These are phyloP conservation scores for Cladosporium sp. DNA, from an alignment of 2,329 filamentous ascomycete species.

Conservation along the genomic window DNA sequence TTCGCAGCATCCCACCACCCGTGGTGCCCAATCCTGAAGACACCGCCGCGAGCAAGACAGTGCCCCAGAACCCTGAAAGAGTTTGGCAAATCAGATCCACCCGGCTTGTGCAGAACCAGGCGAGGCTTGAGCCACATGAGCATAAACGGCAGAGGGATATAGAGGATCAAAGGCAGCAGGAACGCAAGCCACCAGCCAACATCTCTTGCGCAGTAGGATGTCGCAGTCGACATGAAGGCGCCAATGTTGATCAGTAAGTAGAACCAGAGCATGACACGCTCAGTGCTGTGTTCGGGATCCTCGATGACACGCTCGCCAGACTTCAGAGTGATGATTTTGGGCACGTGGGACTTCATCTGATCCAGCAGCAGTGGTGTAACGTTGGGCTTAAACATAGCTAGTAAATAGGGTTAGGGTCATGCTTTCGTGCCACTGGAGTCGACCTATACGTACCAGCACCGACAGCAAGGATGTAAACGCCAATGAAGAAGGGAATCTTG, in stretches of 20 bases:
- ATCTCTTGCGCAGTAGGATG: slow-evolving; percentile 59
- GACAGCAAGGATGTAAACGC: slow-evolving; percentile 46
- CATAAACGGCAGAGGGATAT: slow-evolving; percentile 40
- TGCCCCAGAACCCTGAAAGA: slow-evolving; percentile 8
- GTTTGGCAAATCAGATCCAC: slow-evolving; percentile 8
- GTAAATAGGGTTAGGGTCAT: slow-evolving; percentile 43
- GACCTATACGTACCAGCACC: slow-evolving; percentile 73
- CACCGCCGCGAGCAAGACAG: slow-evolving; percentile 14
- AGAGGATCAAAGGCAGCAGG: slow-evolving; percentile 54
- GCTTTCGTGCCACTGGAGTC: slow-evolving; percentile 50
- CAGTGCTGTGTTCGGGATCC: slow-evolving; percentile 40
- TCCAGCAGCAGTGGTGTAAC: slow-evolving; percentile 48
- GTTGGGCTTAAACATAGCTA: slow-evolving; percentile 75
- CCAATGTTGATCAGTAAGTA: slow-evolving; percentile 70
- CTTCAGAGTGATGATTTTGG: slow-evolving; percentile 22
- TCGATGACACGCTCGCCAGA: slow-evolving; percentile 41
- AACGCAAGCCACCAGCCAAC: slow-evolving; percentile 61
- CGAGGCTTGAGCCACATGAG: slow-evolving; percentile 17
- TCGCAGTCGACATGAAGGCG: slow-evolving; percentile 59
- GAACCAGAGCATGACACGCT: slow-evolving; percentile 53
- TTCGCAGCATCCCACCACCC: slow-evolving; percentile 21
- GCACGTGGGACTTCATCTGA: slow-evolving; percentile 37
- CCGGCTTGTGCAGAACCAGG: slow-evolving; percentile 4
- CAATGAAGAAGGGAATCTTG: slow-evolving; percentile 47
- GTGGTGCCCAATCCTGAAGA: slow-evolving; percentile 12